Evolutionary conservation across 495 filamentous ascomycete genomes (phyloP).

Genomic region (Tuber brumale): DNA sequence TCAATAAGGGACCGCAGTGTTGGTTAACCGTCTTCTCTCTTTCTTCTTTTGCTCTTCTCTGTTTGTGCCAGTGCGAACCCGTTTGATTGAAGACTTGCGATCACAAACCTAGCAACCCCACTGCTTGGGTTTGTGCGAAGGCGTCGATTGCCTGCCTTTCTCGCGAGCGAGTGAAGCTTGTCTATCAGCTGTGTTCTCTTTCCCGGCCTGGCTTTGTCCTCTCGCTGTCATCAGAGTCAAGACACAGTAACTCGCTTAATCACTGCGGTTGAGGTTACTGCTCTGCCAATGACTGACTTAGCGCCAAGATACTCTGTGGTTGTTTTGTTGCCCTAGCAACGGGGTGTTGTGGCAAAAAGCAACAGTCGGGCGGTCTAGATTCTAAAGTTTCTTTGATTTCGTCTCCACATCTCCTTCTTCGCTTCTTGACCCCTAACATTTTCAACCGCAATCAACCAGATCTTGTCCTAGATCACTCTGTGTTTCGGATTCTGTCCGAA

Average conservation of each 20-base stretch:
- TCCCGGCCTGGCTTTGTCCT: too few relatives aligned
- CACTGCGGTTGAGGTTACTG: fast-evolving
- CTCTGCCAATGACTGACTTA: not conserved
- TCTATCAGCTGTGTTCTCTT: too few relatives aligned
- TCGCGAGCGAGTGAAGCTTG: too few relatives aligned
- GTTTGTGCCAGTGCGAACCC: too few relatives aligned
- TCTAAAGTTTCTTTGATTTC: not conserved
- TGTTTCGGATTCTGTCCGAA: not conserved
- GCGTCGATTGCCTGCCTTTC: too few relatives aligned
- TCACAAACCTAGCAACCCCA: too few relatives aligned
- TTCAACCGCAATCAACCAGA: not conserved
- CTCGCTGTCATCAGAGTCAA: too few relatives aligned
- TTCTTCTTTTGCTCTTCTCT: too few relatives aligned
- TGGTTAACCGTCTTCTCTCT: too few relatives aligned
- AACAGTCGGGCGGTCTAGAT: not conserved
- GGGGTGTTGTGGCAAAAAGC: not conserved
- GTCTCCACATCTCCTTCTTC: not conserved
- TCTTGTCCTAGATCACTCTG: not conserved
- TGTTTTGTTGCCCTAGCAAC: not conserved
- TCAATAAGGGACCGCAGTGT: too few relatives aligned
- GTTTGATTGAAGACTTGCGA: too few relatives aligned
- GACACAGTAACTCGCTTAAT: not conserved
- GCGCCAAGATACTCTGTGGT: not conserved
- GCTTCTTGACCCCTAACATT: not conserved
- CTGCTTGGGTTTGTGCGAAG: too few relatives aligned